Evolutionary conservation across 2,329 filamentous ascomycete genomes (phyloP), one percentile per base, ranked within the genome.

Genomic region (Calonectria pseudoreteaudii): DNA sequence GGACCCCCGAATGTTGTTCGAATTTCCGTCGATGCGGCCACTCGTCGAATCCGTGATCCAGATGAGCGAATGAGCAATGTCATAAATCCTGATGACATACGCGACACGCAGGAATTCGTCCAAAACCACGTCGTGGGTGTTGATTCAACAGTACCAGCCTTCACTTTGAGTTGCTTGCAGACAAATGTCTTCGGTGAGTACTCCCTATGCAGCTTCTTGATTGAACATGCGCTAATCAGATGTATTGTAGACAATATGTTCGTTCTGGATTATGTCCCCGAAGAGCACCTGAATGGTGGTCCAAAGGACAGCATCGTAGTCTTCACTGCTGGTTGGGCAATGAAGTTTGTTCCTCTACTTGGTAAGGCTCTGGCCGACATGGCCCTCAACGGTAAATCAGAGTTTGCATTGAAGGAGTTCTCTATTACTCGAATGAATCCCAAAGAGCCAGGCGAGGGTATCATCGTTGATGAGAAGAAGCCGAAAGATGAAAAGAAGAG

Each of bases 311-410:
- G 73, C n/a, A 30, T 77, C 13, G 68, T 66, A 0, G 36, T 77
- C 0, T 77, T 77, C 28, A 77, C 73, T 2, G 75, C 75, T 9
- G 76, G 73, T 0, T 77, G 75, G 76, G 76, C 76, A 2, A 77
- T 77, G 75, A 77, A 77, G 10, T 77, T 77, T 44, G 76, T 77
- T 23, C 76, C 76, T 2, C 68, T 72, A 11, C 68, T 77, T 0
- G 75, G 75, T 1, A 77, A 77, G 28, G 75, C 76, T 1, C 34
- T 77, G 2, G 66, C 76, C 3, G 58, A 75, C 8, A 75, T 77
- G 73, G 65, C 41, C 3, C 36, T 74, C 4, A 23, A 49, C 4
- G 76, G 76, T 1, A 31, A 75, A 4, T 77, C 76, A 4, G 56
- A 70, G 23, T 76, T 70, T 31, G 72, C 65, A 10, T 23, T 36